Evolutionary conservation across 805 yeast species (phyloP), one percentile per base, ranked within the genome.

Genomic region (Debaryomyces prosopidis): DNA sequence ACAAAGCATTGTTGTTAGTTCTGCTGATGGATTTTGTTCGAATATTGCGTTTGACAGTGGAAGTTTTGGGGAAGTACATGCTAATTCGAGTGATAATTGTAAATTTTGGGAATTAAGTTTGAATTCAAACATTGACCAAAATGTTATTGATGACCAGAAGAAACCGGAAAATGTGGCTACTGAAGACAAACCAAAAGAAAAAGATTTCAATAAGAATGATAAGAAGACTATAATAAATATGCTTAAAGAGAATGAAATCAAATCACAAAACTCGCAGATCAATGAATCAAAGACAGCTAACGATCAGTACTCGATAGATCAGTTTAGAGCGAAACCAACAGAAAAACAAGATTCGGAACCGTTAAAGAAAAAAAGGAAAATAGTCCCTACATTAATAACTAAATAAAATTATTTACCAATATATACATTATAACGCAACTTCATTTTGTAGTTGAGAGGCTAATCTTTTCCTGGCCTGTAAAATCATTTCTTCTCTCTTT

Each of bases 1-100:
- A 0, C 64, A 66, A 12, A 68, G 79, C 11, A 64, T 94, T 14
- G 71, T 92, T 54, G 73, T 87, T 18, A 82, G 96, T 5, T 87
- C 97, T 0, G 87, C 96, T 0, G 99, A 94, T 63, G 98, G 98
- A 15, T 92, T 90, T 62, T 86, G 97, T 52, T 85, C 96, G 1
- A 76, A 77, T 37, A 63, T 91, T 1, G 63, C 70, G 5, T 78
- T 89, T 39, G 77, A 77, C 4, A 63, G 66, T 1, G 75, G 66
- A 2, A 72, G 80, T 10, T 71, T 89, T 28, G 96, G 96, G 1
- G 70, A 62, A 26, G 17, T 34, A 9, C 19, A 34, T 34, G 37
- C 37, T 6, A 34, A 34, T 16, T 16, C 23, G 23, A 34, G 37
- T 34, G 37, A 18, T 17, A 30, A 30, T 30, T 2, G 16, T 2